phyloP scores from a whole-genome alignment of 1,284 basidiomycete species.

The Cutaneotrichosporon dermatis region DNA sequence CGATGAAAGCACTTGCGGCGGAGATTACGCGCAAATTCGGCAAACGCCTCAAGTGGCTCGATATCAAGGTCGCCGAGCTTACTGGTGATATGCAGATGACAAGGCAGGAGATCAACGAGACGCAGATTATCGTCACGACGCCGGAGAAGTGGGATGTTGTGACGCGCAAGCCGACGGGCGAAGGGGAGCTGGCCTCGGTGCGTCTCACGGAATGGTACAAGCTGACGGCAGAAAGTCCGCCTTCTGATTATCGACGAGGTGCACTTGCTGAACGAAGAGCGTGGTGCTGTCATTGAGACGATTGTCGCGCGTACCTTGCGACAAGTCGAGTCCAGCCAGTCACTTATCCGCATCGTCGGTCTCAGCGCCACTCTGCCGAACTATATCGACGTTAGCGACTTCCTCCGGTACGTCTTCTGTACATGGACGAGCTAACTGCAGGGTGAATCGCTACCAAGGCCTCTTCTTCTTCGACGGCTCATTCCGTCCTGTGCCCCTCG shows the following conservation, averaged over 20 bases:
- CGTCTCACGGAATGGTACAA: slow-evolving; percentile 24
- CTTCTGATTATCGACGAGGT: slow-evolving; percentile 98
- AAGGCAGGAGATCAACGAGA: slow-evolving; percentile 86
- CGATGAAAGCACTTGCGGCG: slow-evolving; percentile 96
- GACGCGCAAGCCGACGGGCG: slow-evolving; percentile 92
- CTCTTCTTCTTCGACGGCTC: slow-evolving; percentile 98
- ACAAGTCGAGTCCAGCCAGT: slow-evolving; percentile 94
- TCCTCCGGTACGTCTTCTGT: slow-evolving; percentile 61
- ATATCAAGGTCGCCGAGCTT: slow-evolving; percentile 81
- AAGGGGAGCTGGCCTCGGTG: slow-evolving; percentile 89
- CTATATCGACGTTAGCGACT: slow-evolving; percentile 94
- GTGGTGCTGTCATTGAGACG: slow-evolving; percentile 96
- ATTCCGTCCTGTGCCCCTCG: slow-evolving; percentile 92
- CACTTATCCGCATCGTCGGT: slow-evolving; percentile 95
- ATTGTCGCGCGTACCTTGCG: slow-evolving; percentile 94
- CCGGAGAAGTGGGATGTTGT: slow-evolving; percentile 99
- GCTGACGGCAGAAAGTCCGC: slow-evolving; percentile 67
- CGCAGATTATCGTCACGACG: slow-evolving; percentile 97
- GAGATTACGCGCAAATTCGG: slow-evolving; percentile 92
- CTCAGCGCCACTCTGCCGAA: slow-evolving; percentile 98
- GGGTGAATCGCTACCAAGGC: slow-evolving; percentile 84
- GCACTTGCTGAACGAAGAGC: slow-evolving; percentile 94
- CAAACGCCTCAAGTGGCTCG: slow-evolving; percentile 85
- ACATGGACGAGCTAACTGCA: slow-evolving; percentile 36
- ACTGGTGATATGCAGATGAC: slow-evolving; percentile 99